These are phyloP conservation scores for Ophiostoma sp. DNA, from an alignment of 2,329 filamentous ascomycete genomes.

Conservation along the genomic window DNA sequence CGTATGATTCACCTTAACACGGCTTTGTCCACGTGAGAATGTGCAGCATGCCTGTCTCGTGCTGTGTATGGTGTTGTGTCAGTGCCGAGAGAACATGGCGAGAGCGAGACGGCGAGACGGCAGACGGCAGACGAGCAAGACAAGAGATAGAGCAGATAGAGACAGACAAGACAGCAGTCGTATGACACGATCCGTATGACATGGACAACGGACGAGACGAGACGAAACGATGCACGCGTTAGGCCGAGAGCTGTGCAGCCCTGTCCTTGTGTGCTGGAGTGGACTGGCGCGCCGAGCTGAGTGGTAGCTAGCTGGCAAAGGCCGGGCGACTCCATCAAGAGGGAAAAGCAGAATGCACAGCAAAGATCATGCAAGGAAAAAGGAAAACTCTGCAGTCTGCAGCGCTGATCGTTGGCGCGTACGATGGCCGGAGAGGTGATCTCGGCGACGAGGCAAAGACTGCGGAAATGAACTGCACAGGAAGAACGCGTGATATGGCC, in stretches of 20 bases:
- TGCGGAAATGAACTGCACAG: no score
- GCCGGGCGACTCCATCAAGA: not conserved
- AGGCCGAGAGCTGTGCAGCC: slow-evolving; percentile 4
- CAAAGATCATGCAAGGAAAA: not conserved
- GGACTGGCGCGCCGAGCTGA: not conserved
- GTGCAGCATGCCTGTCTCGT: not conserved
- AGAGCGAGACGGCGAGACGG: not conserved
- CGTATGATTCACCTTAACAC: not conserved
- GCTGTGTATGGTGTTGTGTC: not conserved
- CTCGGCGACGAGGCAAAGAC: not conserved
- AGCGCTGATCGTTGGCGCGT: not conserved
- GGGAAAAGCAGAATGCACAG: not conserved
- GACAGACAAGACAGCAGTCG: not conserved
- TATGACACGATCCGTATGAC: not conserved
- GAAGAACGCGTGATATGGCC: no score
- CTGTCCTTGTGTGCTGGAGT: no score
- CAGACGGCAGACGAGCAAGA: no score
- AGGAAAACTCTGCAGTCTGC: slow-evolving; percentile 1
- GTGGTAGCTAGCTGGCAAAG: not conserved
- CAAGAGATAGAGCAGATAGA: not conserved
- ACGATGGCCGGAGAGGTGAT: not conserved
- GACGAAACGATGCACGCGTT: slow-evolving; percentile 1
- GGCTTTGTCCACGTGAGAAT: not conserved
- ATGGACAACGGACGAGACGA: not conserved
- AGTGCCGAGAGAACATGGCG: not conserved